Percentiles rank a stretch among this genome's conserved stretches.
Conservation (phyloP, 352 stramenopile genomes). For the Globisporangium apiculatum region DNA sequence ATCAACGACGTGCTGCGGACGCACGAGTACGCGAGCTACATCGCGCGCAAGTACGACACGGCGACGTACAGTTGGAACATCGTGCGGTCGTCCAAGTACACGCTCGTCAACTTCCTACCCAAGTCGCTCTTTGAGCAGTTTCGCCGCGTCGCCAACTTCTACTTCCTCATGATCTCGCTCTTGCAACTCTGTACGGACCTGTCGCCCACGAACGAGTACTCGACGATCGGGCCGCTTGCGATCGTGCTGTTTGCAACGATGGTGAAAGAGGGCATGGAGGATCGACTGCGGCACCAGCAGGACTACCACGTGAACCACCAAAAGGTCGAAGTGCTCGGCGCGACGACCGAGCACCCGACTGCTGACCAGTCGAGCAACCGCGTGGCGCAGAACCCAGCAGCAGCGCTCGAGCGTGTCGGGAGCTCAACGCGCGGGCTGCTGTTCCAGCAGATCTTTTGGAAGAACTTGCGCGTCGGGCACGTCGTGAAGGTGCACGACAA, state of each 20-base stretch:
- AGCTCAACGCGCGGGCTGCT: constrained; percentile 6
- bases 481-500: constrained; percentile 85
- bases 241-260: constrained; percentile 79
- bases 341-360: constrained; percentile 10
- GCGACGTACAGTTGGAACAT: constrained; percentile 44
- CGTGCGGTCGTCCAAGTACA: constrained; percentile 93
- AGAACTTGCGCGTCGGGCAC: constrained; percentile 81
- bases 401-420: neutral
- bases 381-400: constrained; percentile 4
- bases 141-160: constrained; percentile 93
- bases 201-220: constrained; percentile 85
- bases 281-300: constrained; percentile 60
- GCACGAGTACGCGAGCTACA: constrained; percentile 49
- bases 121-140: constrained; percentile 95
- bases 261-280: constrained; percentile 82
- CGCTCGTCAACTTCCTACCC: constrained; percentile 91
- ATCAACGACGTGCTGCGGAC: constrained; percentile 60
- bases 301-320: constrained; percentile 71
- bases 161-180: constrained; percentile 94
- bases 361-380: constrained; percentile 12
- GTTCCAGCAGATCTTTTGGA: constrained; percentile 78
- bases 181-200: constrained; percentile 90
- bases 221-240: constrained; percentile 70
- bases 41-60: constrained; percentile 31
- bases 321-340: constrained; percentile 39